Evolutionary conservation across 192 early-diverging fungal species (phyloP), one percentile per base, ranked within the genome.

Genomic region (Coemansia sp.): DNA sequence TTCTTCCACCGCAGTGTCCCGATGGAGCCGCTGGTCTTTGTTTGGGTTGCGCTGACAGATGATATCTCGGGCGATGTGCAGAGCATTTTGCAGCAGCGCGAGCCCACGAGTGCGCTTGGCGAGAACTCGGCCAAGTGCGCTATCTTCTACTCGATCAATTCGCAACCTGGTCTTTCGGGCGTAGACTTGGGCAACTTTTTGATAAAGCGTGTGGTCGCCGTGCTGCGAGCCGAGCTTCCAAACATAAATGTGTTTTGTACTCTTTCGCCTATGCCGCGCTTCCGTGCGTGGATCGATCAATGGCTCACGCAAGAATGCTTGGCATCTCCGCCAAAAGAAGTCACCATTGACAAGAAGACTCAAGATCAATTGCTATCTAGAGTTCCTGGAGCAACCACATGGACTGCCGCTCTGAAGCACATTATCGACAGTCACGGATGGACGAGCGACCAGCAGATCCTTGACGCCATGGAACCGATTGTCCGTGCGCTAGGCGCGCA

Each of bases 121-220:
- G 71, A 85, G 38, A 61, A 83, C 10, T 71, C 84, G 7, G 67
- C 89, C 13, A 75, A 73, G 8, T 87, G 85, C 61, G 95, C 93
- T 13, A 89, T 95, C 2, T 98, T 96, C 70, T 98, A 98, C 76
- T 95, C 95, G 3, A 96, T 98, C 63, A 92, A 91, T 14, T 91
- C 91, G 20, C 93, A 96, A 67, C 85, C 85, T 38, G 90, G 93
- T 2, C 83, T 98, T 10, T 83, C 91, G 13, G 93, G 96, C 20
- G 92, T 98, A 35, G 91, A 98, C 46, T 66, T 98, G 23, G 96
- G 94, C 9, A 93, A 93, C 74, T 92, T 93, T 72, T 71, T 94
- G 63, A 92, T 96, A 69, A 95, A 95, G 65, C 87, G 90, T 14
- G 93, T 94, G 3, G 92, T 98, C 5, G 81, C 84, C n/a, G 88